These are phyloP conservation scores for Croton setiger DNA, from an alignment of 441 rosid species.

Conservation along the genomic window DNA sequence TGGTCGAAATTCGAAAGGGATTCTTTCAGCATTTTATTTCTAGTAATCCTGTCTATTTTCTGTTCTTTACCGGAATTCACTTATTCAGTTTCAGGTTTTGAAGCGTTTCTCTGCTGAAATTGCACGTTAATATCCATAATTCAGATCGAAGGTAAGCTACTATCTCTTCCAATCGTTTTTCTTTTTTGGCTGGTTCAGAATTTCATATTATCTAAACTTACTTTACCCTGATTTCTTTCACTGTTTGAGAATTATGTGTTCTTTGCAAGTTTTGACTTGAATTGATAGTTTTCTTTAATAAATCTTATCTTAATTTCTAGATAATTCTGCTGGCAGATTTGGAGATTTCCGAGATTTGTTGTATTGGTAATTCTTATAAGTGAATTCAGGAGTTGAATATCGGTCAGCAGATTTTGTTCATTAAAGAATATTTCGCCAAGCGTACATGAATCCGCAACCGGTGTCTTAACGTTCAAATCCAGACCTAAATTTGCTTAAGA, in stretches of 20 bases:
- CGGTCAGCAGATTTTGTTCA: neutral
- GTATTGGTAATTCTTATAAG: neutral
- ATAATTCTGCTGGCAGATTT: conserved; percentile 31
- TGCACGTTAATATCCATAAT: conserved; percentile 13
- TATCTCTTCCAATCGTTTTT: neutral
- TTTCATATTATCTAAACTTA: conserved; percentile 13
- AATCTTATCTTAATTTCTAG: neutral
- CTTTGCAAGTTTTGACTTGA: conserved; percentile 26
- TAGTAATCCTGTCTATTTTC: neutral
- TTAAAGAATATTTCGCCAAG: neutral
- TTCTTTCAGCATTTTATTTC: conserved; percentile 24
- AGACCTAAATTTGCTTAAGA: conserved; percentile 1
- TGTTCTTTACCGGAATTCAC: neutral
- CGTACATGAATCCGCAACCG: neutral
- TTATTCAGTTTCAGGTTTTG: conserved; percentile 18
- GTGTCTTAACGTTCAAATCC: conserved; percentile 1
- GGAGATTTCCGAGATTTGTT: conserved; percentile 2
- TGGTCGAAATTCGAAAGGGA: conserved; percentile 25
- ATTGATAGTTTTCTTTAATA: conserved; percentile 27
- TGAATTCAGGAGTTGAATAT: neutral
- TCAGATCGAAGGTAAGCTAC: conserved; percentile 34
- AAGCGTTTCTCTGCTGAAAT: conserved; percentile 15
- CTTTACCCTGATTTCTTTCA: neutral
- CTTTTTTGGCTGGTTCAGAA: neutral
- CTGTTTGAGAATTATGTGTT: conserved; percentile 10